Percentiles rank a stretch among this genome's conserved stretches.
These are phyloP conservation scores for Sporothrix euskadiensis DNA, from an alignment of 2,329 filamentous ascomycete genomes.

Conservation along the genomic window DNA sequence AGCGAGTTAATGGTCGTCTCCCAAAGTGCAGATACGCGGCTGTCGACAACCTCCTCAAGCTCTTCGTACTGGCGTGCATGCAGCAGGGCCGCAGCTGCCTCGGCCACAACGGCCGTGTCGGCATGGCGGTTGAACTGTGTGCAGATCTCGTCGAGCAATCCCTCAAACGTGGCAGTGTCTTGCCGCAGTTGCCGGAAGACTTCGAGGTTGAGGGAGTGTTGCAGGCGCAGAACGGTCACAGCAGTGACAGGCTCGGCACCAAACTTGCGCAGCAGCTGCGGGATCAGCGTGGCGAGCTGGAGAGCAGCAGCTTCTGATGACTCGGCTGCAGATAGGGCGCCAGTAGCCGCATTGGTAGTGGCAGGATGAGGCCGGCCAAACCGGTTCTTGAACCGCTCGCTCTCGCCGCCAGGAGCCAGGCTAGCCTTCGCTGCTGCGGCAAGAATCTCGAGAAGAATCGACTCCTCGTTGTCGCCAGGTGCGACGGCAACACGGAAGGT, in stretches of 20 bases:
- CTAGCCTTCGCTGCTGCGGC: conserved; percentile 77
- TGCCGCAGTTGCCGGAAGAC: conserved; percentile 87
- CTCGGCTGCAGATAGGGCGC: conserved; percentile 47
- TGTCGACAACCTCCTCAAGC: conserved; percentile 79
- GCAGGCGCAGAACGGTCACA: conserved; percentile 78
- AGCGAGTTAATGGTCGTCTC: conserved; percentile 77
- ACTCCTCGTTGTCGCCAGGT: conserved; percentile 74
- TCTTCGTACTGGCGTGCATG: conserved; percentile 86
- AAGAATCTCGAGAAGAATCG: conserved; percentile 82
- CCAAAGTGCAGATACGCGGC: conserved; percentile 80
- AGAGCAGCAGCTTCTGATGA: conserved; percentile 77
- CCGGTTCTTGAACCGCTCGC: conserved; percentile 60
- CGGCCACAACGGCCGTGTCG: conserved; percentile 78
- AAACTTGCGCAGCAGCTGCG: conserved; percentile 86
- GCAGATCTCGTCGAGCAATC: conserved; percentile 85
- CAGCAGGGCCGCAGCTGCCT: conserved; percentile 78
- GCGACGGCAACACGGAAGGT: conserved; percentile 71
- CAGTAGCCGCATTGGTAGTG: background rate
- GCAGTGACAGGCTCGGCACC: conserved; percentile 86
- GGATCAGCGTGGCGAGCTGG: conserved; percentile 75
- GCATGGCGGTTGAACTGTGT: conserved; percentile 93
- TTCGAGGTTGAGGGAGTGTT: conserved; percentile 82
- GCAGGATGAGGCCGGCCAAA: conserved; percentile 46
- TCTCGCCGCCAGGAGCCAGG: conserved; percentile 64
- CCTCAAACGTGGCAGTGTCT: conserved; percentile 76